phyloP scores from a whole-genome alignment of 1,139 yeast species.

The Suhomyces maxii region DNA sequence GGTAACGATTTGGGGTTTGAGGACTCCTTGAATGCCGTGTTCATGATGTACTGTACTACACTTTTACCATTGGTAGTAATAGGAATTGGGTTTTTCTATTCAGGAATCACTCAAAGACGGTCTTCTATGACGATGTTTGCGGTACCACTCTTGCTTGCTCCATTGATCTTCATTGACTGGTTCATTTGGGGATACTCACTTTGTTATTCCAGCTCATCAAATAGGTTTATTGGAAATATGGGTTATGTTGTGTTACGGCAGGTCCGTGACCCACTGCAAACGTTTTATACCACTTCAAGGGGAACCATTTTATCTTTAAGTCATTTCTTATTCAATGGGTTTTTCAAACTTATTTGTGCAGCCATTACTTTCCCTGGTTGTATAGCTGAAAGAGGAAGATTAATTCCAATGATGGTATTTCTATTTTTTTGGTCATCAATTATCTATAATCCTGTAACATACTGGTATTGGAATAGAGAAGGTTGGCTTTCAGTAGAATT shows the following conservation, averaged over 20 bases:
- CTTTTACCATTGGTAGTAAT: slow-evolving; percentile 35
- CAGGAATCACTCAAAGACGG: slow-evolving; percentile 58
- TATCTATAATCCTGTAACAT: slow-evolving; percentile 64
- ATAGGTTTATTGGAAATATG: slow-evolving; percentile 50
- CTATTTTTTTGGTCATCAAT: slow-evolving; percentile 54
- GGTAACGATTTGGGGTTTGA: slow-evolving; percentile 3
- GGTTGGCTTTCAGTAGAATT: slow-evolving; percentile 56
- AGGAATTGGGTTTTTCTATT: slow-evolving; percentile 54
- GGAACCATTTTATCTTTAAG: slow-evolving; percentile 42
- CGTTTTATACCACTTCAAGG: slow-evolving; percentile 33
- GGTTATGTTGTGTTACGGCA: slow-evolving; percentile 43
- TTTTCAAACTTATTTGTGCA: slow-evolving; percentile 54
- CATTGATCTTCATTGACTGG: slow-evolving; percentile 54
- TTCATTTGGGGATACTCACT: slow-evolving; percentile 60
- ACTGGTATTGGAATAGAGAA: slow-evolving; percentile 63
- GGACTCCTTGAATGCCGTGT: slow-evolving; percentile 35
- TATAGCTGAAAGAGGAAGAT: slow-evolving; percentile 57
- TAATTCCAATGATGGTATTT: slow-evolving; percentile 54
- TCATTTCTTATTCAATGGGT: slow-evolving; percentile 50
- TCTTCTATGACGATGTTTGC: slow-evolving; percentile 57
- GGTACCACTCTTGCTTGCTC: slow-evolving; percentile 43
- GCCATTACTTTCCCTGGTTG: slow-evolving; percentile 58
- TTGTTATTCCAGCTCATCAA: slow-evolving; percentile 43
- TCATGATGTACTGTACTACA: slow-evolving; percentile 38
- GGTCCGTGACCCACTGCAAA: slow-evolving; percentile 23